These are phyloP conservation scores for Leccinum subtestaceum DNA, from an alignment of 768 basidiomycete genomes.

Conservation along the genomic window DNA sequence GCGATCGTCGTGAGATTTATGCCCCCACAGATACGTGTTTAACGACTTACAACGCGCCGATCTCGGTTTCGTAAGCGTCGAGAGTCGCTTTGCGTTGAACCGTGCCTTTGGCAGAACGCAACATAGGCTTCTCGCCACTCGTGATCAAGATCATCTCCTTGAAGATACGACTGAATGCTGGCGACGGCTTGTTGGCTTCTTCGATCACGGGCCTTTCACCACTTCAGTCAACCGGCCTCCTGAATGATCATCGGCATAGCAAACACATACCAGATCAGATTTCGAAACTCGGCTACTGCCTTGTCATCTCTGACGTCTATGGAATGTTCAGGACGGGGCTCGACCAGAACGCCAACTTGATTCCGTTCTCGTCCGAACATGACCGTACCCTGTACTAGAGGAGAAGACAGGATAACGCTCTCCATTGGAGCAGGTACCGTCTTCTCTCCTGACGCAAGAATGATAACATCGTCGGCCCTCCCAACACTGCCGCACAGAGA, in stretches of 20 bases:
- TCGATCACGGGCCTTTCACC: constrained; percentile 38
- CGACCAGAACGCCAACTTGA: constrained; percentile 33
- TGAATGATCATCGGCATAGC: too few species aligned
- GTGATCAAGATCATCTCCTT: constrained; percentile 54
- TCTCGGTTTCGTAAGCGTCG: constrained; percentile 41
- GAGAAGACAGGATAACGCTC: constrained; percentile 20
- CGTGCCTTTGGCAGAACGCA: constrained; percentile 45
- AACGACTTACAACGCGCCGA: constrained; percentile 40
- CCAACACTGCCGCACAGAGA: constrained; percentile 17
- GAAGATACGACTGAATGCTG: constrained; percentile 44
- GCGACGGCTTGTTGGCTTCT: constrained; percentile 41
- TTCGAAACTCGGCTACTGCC: constrained; percentile 28
- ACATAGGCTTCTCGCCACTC: constrained; percentile 39
- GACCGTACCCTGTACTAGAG: constrained; percentile 21
- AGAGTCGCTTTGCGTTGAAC: constrained; percentile 40
- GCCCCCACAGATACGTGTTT: not conserved
- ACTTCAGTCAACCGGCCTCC: not conserved
- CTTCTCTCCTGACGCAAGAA: constrained; percentile 23
- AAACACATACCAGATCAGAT: constrained; percentile 29
- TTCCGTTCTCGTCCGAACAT: constrained; percentile 36
- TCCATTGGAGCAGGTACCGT: constrained; percentile 31
- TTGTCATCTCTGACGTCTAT: constrained; percentile 25
- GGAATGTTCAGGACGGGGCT: constrained; percentile 15
- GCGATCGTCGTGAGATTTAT: not conserved
- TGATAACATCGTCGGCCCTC: constrained; percentile 38